phyloP scores from a whole-genome alignment of 768 basidiomycete genomes.

The Sutorius australiensis region DNA sequence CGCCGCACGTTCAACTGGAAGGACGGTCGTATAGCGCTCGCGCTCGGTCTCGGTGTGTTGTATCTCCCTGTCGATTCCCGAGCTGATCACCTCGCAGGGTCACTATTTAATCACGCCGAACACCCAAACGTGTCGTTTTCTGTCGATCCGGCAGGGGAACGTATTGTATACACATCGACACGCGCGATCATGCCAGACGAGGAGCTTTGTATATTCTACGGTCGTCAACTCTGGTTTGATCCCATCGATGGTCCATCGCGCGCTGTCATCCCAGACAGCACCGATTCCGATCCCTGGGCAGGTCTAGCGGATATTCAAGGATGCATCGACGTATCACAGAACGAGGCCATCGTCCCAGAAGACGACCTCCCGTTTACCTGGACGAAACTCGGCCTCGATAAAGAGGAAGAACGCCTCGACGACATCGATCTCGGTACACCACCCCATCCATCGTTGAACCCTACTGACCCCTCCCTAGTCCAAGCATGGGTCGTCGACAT shows the following conservation, averaged over 20 bases:
- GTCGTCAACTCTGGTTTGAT: conserved; percentile 63
- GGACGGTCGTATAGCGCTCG: conserved; percentile 72
- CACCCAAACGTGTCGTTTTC: conserved; percentile 67
- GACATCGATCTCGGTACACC: conserved; percentile 42
- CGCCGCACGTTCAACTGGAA: conserved; percentile 76
- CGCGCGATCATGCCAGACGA: conserved; percentile 55
- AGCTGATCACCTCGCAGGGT: conserved; percentile 47
- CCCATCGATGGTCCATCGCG: conserved; percentile 28
- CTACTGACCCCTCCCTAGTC: conserved; percentile 38
- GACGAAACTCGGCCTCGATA: conserved; percentile 53
- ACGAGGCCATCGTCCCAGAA: conserved; percentile 48
- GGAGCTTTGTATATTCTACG: conserved; percentile 80
- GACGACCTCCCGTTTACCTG: conserved; percentile 63
- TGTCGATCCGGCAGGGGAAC: conserved; percentile 48
- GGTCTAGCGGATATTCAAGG: conserved; percentile 7
- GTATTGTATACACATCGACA: conserved; percentile 59
- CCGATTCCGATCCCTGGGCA: conserved; percentile 10
- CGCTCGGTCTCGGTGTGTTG: conserved; percentile 66
- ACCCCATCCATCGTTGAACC: background rate
- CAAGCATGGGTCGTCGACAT: conserved; percentile 78
- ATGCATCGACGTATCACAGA: background rate
- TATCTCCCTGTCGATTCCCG: background rate
- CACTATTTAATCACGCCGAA: conserved; percentile 76
- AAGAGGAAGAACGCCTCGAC: conserved; percentile 56
- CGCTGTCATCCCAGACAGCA: background rate